A percentile compares a stretch with the other conserved stretches of the same genome.
phyloP scores from a whole-genome alignment of 225 moss, liverwort and hornwort genomes.

The Bryum argenteum region DNA sequence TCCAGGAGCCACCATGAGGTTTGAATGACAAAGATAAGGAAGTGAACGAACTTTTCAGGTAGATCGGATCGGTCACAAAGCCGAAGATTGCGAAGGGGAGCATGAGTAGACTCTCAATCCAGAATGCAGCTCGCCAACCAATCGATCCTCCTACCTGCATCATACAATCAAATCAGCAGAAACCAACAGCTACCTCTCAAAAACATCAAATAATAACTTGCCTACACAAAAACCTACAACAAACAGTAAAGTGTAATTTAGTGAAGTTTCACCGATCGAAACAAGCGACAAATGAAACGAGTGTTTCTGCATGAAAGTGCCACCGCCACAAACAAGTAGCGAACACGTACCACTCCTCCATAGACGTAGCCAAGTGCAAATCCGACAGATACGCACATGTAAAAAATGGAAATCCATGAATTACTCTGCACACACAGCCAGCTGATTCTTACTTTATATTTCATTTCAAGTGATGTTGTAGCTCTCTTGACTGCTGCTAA shows the following conservation, averaged over 20 bases:
- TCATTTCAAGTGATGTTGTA: background rate
- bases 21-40: background rate
- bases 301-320: background rate
- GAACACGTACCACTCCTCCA: constrained; percentile 67
- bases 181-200: constrained; percentile 1
- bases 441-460: constrained; percentile 1
- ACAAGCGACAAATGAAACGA: background rate
- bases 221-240: constrained; percentile 2
- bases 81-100: constrained; percentile 89
- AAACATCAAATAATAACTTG: constrained; percentile 13
- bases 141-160: constrained; percentile 62
- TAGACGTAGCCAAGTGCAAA: constrained; percentile 87
- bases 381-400: constrained; percentile 89
- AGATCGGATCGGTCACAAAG: constrained; percentile 70
- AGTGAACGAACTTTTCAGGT: constrained; percentile 56
- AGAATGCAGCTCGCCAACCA: constrained; percentile 90
- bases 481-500: background rate
- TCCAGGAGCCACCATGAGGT: background rate
- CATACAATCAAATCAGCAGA: background rate
- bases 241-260: background rate
- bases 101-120: constrained; percentile 81
- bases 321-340: constrained; percentile 11
- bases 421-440: constrained; percentile 53
- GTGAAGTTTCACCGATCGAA: background rate
- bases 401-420: constrained; percentile 85